Conservation (phyloP, 306 rosid genomes). For the Acacia confusa region DNA sequence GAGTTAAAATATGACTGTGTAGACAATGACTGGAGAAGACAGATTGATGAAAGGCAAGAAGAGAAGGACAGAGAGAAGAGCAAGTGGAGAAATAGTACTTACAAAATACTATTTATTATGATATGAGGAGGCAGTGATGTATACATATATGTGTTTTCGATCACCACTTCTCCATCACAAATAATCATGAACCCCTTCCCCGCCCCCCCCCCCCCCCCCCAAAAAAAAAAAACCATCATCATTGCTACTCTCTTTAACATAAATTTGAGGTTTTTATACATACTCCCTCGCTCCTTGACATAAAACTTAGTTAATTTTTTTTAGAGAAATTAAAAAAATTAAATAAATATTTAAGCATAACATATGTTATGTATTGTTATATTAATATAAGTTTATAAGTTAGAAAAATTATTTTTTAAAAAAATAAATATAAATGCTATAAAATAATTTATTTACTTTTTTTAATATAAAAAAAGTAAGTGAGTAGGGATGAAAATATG, state of each 20-base stretch:
- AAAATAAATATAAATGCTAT: no score
- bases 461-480: no score
- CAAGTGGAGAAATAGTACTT: conserved; percentile 2
- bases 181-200: background rate
- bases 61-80: background rate
- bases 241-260: background rate
- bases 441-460: no score
- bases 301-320: no score
- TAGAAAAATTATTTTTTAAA: no score
- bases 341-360: no score
- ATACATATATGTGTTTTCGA: background rate
- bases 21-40: background rate
- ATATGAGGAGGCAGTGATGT: background rate
- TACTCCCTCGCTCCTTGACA: no score
- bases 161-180: background rate
- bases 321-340: no score
- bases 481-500: no score
- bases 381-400: no score
- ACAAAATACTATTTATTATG: background rate
- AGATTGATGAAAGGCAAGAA: background rate
- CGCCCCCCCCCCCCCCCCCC: no score
- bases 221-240: background rate
- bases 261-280: background rate
- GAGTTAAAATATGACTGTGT: background rate
- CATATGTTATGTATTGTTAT: no score